Base-by-base conservation (phyloP, 169 alveolate genomes). In the Plasmodium coatneyi region DNA sequence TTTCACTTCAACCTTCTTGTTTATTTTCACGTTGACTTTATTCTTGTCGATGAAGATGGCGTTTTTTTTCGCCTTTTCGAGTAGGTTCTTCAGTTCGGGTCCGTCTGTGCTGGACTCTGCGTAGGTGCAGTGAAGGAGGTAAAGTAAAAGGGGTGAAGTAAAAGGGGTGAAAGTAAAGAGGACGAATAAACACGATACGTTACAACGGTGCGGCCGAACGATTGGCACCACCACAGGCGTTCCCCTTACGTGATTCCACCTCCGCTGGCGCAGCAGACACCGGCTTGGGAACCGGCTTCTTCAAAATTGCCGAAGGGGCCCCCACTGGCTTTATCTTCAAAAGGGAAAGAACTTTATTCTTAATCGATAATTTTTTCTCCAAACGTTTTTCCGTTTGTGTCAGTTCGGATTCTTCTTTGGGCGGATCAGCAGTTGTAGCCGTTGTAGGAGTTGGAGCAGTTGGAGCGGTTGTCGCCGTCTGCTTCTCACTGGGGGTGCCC, bases 261-360 rank as follows among this genome's bases (percentile, higher is more conserved):
- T 66, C 76, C 14, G 76, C 76, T 12, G 76, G 76, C 16, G 76
- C 34, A 5, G 36, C 41, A 22, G 76, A 28, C 41, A 3, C 36
- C 30, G 14, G 14, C n/a, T 22, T 66, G n/a, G 76, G 36, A 7
- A 66, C 5, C 5, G 76, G 36, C 76, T 66, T 66, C 36, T 66
- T 66, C 76, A 66, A 66, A 3, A 66, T 66, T 66, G 76, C 39
- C 4, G 76, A 22, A 5, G 76, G 76, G n/a, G 3, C 76, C 34
- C 14, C 46, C 46, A 1, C 39, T 4, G 82, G 87, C n/a, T 83
- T 82, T 4, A 84, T 72, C 54, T 71, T 82, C 49, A 80, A 41
- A 32, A 89, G 28, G 28, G 96, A 70, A 84, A 93, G 84, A 71
- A 91, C 56, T 74, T 95, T 95, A 66, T 87, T 89, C 84, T 92